Evolutionary conservation across 2,329 filamentous ascomycete genomes (phyloP).

Genomic region (Alternaria arbusti): DNA sequence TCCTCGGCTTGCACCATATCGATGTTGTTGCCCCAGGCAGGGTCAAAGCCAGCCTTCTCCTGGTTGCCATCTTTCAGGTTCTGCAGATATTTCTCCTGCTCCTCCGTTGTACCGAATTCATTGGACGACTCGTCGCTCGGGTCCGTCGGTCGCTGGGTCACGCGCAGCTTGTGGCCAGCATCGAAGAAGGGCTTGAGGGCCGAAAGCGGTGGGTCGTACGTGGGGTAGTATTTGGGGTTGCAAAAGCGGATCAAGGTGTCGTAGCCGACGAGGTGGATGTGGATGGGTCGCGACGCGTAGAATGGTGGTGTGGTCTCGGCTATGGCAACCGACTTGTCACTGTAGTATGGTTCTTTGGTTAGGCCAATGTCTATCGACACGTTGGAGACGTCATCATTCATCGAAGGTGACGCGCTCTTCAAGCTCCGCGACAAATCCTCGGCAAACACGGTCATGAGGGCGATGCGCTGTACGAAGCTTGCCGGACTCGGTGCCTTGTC

Average conservation of each 20-base stretch:
- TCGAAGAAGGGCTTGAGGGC: slow-evolving; percentile 70
- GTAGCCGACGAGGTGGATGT: slow-evolving; percentile 75
- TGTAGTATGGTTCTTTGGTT: slow-evolving; percentile 75
- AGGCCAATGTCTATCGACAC: slow-evolving; percentile 69
- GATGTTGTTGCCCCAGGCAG: slow-evolving; percentile 66
- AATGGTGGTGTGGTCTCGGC: slow-evolving; percentile 45
- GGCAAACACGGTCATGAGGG: slow-evolving; percentile 75
- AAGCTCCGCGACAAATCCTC: slow-evolving; percentile 54
- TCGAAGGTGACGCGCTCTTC: slow-evolving; percentile 4
- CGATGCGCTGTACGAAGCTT: slow-evolving; percentile 69
- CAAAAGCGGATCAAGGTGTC: slow-evolving; percentile 78
- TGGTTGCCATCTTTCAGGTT: slow-evolving; percentile 56
- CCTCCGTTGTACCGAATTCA: slow-evolving; percentile 63
- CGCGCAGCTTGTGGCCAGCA: slow-evolving; percentile 63
- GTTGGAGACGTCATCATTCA: slow-evolving; percentile 13
- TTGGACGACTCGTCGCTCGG: slow-evolving; percentile 52
- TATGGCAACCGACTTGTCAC: slow-evolving; percentile 71
- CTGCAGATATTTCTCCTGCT: slow-evolving; percentile 63
- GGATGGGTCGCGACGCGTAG: slow-evolving; percentile 51
- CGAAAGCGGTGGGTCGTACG: slow-evolving; percentile 54
- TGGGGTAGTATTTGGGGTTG: slow-evolving; percentile 72
- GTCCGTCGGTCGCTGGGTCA: slow-evolving; percentile 64
- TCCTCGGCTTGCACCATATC: slow-evolving; percentile 63
- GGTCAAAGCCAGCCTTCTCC: slow-evolving; percentile 61
- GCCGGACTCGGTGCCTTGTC: slow-evolving; percentile 72